phyloP scores from a whole-genome alignment of 2,329 filamentous ascomycete genomes.

The Curvularia hawaiiensis region DNA sequence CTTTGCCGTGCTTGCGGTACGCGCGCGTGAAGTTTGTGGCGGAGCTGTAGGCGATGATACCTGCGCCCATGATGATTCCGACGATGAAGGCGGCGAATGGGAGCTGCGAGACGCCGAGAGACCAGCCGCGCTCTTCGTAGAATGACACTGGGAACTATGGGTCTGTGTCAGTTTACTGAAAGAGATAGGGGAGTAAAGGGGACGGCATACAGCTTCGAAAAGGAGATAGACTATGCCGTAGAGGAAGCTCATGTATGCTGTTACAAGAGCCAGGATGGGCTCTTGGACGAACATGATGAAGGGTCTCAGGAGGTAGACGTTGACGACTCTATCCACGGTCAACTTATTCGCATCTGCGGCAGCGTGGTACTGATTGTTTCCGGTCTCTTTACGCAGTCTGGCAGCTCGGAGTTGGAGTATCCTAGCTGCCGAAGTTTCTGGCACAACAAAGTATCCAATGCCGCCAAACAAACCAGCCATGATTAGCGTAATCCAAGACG shows the following conservation, averaged over 20 bases:
- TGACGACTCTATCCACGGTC: constrained; percentile 62
- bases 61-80: constrained; percentile 61
- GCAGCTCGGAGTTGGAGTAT: constrained; percentile 41
- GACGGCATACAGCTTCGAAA: constrained; percentile 40
- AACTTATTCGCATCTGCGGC: constrained; percentile 63
- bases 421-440: constrained; percentile 39
- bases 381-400: constrained; percentile 38
- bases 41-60: constrained; percentile 39
- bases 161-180: constrained; percentile 4
- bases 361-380: constrained; percentile 47
- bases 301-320: constrained; percentile 71
- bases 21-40: constrained; percentile 42
- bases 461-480: constrained; percentile 38
- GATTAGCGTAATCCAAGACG: constrained; percentile 46
- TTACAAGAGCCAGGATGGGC: constrained; percentile 53
- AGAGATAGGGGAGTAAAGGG: constrained; percentile 48
- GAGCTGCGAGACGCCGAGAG: constrained; percentile 61
- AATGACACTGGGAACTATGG: constrained; percentile 68
- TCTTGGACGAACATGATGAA: constrained; percentile 64
- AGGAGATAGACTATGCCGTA: constrained; percentile 67
- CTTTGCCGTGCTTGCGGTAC: constrained; percentile 48
- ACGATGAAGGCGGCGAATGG: constrained; percentile 70
- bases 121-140: constrained; percentile 67
- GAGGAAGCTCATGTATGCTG: constrained; percentile 71
- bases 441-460: constrained; percentile 31